These are phyloP conservation scores for Clarireedia sp. DNA, from an alignment of 2,329 filamentous ascomycete species.

Conservation along the genomic window DNA sequence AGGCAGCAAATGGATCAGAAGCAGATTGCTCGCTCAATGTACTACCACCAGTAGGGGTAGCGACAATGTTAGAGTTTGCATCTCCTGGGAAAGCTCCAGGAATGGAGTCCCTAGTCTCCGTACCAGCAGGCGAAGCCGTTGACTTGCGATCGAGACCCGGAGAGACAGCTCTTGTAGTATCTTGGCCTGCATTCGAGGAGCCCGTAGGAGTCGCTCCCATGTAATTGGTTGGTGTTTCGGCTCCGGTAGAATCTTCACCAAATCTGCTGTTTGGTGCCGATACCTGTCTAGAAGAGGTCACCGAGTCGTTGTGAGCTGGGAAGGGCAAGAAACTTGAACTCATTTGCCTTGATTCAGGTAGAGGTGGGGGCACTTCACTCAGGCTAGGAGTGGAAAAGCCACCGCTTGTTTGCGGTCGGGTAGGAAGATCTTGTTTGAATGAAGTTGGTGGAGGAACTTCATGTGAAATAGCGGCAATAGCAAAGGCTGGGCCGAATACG, in stretches of 20 bases:
- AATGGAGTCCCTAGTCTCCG: constrained; percentile 32
- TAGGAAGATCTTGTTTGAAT: constrained; percentile 43
- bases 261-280: constrained; percentile 63
- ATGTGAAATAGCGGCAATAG: constrained; percentile 33
- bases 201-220: constrained; percentile 26
- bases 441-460: constrained; percentile 44
- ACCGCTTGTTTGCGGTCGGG: constrained; percentile 20
- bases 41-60: constrained; percentile 40
- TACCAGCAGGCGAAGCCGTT: constrained; percentile 23
- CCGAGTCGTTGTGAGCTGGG: constrained; percentile 54
- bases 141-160: constrained; percentile 27
- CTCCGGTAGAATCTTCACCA: constrained; percentile 39
- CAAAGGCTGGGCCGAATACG: constrained; percentile 69
- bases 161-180: constrained; percentile 20
- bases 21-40: constrained; percentile 39
- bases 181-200: constrained; percentile 23
- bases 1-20: constrained; percentile 46
- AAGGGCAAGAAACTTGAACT: constrained; percentile 71
- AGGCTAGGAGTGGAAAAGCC: constrained; percentile 40
- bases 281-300: constrained; percentile 70
- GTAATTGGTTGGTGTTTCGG: constrained; percentile 33
- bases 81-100: constrained; percentile 48
- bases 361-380: constrained; percentile 51
- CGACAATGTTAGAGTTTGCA: constrained; percentile 36
- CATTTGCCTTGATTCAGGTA: constrained; percentile 68